These are phyloP conservation scores for Thinopyrum elongatum DNA, from an alignment of 176 grass and related monocot genomes.

Conservation along the genomic window DNA sequence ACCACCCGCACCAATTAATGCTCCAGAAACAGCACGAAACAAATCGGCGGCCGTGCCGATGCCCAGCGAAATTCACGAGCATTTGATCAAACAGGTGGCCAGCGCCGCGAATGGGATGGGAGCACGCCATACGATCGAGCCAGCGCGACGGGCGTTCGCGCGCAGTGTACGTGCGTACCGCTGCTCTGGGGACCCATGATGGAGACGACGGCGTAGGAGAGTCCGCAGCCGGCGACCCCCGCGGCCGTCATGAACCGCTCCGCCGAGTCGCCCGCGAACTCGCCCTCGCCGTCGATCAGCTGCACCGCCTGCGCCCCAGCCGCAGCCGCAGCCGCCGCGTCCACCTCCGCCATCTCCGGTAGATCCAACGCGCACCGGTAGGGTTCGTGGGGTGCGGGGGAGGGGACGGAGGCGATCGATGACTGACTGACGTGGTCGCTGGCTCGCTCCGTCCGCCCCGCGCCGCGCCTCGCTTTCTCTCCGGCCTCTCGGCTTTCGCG, in stretches of 20 bases:
- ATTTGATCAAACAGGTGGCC: slow-evolving; percentile 38
- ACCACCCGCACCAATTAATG: neutral
- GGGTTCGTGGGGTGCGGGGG: neutral
- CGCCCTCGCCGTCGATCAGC: slow-evolving; percentile 63
- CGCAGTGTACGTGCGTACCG: slow-evolving; percentile 10
- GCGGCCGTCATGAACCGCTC: slow-evolving; percentile 57
- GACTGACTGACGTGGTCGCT: neutral
- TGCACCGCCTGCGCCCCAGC: slow-evolving; percentile 37
- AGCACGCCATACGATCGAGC: neutral
- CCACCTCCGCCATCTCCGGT: slow-evolving; percentile 26
- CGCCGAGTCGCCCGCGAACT: slow-evolving; percentile 39
- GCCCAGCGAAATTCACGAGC: neutral
- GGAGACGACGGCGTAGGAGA: slow-evolving; percentile 73
- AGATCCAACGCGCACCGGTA: neutral
- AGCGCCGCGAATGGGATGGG: neutral
- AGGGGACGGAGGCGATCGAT: neutral
- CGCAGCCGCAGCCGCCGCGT: neutral
- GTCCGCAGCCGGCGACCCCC: slow-evolving; percentile 41
- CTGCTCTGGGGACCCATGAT: slow-evolving; percentile 74
- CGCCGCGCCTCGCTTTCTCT: slow-evolving; percentile 10
- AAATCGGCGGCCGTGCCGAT: neutral
- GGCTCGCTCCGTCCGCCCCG: slow-evolving; percentile 15
- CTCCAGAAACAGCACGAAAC: neutral
- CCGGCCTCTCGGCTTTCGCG: slow-evolving; percentile 42
- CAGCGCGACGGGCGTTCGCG: neutral